Conservation (phyloP, 1,284 basidiomycete genomes). For the Cryptococcus depauperatus region DNA sequence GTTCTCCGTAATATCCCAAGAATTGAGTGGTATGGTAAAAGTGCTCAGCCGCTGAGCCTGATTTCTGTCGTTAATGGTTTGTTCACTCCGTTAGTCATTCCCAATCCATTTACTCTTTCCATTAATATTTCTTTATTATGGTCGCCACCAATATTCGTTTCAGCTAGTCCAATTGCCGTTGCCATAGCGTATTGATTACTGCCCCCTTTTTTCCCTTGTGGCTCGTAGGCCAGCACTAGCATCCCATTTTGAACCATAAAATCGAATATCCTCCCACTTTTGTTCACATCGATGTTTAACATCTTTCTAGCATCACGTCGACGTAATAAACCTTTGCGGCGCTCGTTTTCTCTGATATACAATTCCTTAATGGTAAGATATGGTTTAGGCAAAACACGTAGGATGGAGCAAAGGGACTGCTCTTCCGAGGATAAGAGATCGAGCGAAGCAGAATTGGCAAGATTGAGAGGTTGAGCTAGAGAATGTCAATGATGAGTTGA, state of each 20-base stretch:
- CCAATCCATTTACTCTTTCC: constrained; percentile 1
- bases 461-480: constrained; percentile 58
- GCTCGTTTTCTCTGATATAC: constrained; percentile 79
- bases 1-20: too few relatives aligned
- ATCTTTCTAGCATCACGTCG: constrained; percentile 70
- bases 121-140: constrained; percentile 3
- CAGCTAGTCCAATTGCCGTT: neutral
- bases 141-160: too few relatives aligned
- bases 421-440: constrained; percentile 80
- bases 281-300: constrained; percentile 86
- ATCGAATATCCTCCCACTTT: constrained; percentile 82
- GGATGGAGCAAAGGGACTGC: constrained; percentile 74
- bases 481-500: neutral
- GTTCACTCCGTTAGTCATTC: constrained; percentile 2
- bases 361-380: constrained; percentile 90
- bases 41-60: constrained; percentile 7
- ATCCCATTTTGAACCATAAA: constrained; percentile 53
- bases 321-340: constrained; percentile 75
- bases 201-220: constrained; percentile 16
- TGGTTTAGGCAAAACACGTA: constrained; percentile 82
- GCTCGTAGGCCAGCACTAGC: constrained; percentile 37
- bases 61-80: constrained; percentile 10
- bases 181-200: neutral
- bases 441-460: constrained; percentile 74
- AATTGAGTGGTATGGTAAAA: neutral